Percentiles rank a stretch among this genome's conserved stretches.
phyloP scores from a whole-genome alignment of 1,139 yeast species.

The Geotrichum europaeum region DNA sequence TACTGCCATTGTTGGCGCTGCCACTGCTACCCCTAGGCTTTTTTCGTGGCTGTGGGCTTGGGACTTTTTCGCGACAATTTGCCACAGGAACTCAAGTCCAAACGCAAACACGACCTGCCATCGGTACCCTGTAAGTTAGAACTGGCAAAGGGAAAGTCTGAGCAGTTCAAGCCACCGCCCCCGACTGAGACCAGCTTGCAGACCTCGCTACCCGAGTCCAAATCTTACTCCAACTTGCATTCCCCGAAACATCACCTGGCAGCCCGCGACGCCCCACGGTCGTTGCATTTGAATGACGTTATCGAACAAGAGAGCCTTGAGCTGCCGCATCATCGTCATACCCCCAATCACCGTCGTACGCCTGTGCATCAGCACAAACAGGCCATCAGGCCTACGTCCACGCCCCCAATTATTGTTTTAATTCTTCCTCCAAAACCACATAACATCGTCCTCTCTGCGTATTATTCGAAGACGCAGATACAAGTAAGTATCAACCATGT shows the following conservation, averaged over 20 bases:
- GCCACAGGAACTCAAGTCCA: not conserved
- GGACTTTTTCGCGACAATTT: not conserved
- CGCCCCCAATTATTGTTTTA: no score
- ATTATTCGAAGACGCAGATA: no score
- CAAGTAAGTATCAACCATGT: no score
- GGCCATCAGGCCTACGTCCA: not conserved
- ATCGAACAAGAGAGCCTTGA: not conserved
- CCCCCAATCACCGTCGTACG: not conserved
- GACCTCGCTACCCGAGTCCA: not conserved
- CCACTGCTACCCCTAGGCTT: no score
- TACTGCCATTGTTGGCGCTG: no score
- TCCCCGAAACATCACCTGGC: not conserved
- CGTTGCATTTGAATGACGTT: not conserved
- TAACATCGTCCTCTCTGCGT: no score
- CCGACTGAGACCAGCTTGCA: not conserved
- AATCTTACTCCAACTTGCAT: not conserved
- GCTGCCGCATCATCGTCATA: not conserved
- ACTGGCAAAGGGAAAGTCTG: not conserved
- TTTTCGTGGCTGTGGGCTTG: no score
- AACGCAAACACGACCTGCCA: not conserved
- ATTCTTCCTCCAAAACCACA: no score
- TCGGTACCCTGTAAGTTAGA: not conserved
- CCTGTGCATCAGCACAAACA: not conserved
- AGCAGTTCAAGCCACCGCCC: not conserved
- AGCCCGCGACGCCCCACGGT: not conserved